Evolutionary conservation across 2,329 filamentous ascomycete species (phyloP).

Genomic region (Pseudogymnoascus sp.): DNA sequence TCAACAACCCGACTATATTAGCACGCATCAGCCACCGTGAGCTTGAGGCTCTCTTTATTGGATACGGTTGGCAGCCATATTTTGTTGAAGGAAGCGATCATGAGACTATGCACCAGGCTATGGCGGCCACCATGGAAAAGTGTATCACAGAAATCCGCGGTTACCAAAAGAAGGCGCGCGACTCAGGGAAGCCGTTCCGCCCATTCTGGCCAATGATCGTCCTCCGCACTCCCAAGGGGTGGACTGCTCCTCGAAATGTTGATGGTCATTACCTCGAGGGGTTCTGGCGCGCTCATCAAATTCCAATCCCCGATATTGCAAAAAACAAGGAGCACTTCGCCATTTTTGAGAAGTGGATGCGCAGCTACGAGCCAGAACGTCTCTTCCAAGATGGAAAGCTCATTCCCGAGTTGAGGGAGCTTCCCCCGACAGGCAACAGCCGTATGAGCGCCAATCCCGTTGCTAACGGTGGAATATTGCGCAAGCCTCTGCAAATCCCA

Average conservation of each 20-base stretch:
- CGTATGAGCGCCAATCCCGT: slow-evolving; percentile 75
- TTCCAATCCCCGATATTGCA: slow-evolving; percentile 64
- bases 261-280: slow-evolving; percentile 65
- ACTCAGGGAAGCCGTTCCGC: slow-evolving; percentile 61
- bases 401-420: slow-evolving; percentile 51
- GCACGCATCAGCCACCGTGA: slow-evolving; percentile 69
- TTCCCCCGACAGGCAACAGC: slow-evolving; percentile 57
- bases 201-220: slow-evolving; percentile 75
- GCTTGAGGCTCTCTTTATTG: slow-evolving; percentile 59
- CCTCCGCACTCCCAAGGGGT: slow-evolving; percentile 70
- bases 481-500: slow-evolving; percentile 60
- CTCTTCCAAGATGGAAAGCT: slow-evolving; percentile 61
- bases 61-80: slow-evolving; percentile 73
- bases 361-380: slow-evolving; percentile 65
- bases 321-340: slow-evolving; percentile 60
- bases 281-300: slow-evolving; percentile 74
- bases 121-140: slow-evolving; percentile 68
- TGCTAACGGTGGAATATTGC: slow-evolving; percentile 62
- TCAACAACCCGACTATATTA: slow-evolving; percentile 70
- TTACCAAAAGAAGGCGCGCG: slow-evolving; percentile 64
- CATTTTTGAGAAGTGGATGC: slow-evolving; percentile 69
- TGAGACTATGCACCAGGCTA: slow-evolving; percentile 72
- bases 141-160: slow-evolving; percentile 62
- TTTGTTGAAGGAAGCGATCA: slow-evolving; percentile 72
- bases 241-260: slow-evolving; percentile 67